Evolutionary conservation across 2,329 filamentous ascomycete species (phyloP).

Genomic region (Trichoderma breve): DNA sequence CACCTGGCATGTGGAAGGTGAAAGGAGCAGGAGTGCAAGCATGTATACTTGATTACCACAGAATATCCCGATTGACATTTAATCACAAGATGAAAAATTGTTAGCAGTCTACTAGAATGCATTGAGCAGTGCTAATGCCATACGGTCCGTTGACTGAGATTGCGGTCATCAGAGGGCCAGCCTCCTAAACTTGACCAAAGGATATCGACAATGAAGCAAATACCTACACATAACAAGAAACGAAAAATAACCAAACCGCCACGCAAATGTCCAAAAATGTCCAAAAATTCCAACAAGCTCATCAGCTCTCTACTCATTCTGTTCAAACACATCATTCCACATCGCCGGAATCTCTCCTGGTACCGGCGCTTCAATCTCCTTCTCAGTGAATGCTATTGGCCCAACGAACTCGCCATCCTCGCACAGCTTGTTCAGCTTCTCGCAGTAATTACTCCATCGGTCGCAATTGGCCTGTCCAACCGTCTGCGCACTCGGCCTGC

Average conservation of each 20-base stretch:
- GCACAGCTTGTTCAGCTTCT: slow-evolving; percentile 45
- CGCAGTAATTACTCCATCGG: slow-evolving; percentile 63
- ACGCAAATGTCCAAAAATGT: neutral
- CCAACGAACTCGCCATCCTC: slow-evolving; percentile 43
- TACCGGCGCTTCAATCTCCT: slow-evolving; percentile 31
- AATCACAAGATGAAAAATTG: neutral
- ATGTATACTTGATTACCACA: no score
- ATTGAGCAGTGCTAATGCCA: neutral
- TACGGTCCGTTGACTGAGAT: neutral
- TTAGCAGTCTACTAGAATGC: no score
- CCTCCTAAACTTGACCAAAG: neutral
- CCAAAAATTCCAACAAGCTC: neutral
- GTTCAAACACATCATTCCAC: slow-evolving; percentile 30
- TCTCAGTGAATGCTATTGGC: slow-evolving; percentile 44
- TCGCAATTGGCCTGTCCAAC: slow-evolving; percentile 60
- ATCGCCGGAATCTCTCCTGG: slow-evolving; percentile 37
- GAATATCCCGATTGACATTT: neutral
- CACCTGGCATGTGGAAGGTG: no score
- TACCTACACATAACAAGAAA: neutral
- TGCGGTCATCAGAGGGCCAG: neutral
- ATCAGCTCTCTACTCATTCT: neutral
- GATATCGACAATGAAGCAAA: neutral
- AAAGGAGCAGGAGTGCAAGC: no score
- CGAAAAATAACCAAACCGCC: neutral
- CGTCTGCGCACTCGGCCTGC: slow-evolving; percentile 58